phyloP scores from a whole-genome alignment of 139 green algal species.

The Picochlorum sp. region DNA sequence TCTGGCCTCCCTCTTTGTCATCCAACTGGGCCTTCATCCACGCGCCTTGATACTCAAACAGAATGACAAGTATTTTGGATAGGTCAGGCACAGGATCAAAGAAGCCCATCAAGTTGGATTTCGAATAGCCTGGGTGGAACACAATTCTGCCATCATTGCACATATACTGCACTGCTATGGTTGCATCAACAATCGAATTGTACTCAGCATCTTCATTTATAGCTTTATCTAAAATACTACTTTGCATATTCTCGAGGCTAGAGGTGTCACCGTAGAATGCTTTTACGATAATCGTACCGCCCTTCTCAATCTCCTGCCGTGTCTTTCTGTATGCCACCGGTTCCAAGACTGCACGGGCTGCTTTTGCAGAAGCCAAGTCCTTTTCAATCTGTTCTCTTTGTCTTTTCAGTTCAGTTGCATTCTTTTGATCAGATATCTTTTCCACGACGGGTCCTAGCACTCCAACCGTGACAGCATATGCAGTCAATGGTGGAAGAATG shows the following conservation, averaged over 20 bases:
- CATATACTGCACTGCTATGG: constrained; percentile 33
- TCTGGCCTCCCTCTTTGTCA: constrained; percentile 3
- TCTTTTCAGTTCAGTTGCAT: not conserved
- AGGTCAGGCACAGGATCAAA: constrained; percentile 26
- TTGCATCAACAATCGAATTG: constrained; percentile 32
- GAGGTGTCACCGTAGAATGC: constrained; percentile 30
- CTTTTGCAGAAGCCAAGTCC: not conserved
- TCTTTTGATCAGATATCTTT: not conserved
- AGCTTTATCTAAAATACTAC: not conserved
- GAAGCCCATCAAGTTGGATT: constrained; percentile 43
- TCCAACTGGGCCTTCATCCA: not conserved
- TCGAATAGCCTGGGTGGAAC: constrained; percentile 24
- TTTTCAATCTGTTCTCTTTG: not conserved
- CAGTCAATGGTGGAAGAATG: constrained; percentile 19
- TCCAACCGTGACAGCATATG: not conserved
- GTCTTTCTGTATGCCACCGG: constrained; percentile 29
- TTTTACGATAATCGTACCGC: constrained; percentile 29
- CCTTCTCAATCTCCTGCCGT: constrained; percentile 11
- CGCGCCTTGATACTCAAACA: constrained; percentile 8
- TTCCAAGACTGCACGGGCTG: constrained; percentile 15
- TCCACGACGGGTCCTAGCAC: constrained; percentile 23
- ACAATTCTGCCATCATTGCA: constrained; percentile 7
- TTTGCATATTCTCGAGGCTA: not conserved
- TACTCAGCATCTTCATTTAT: constrained; percentile 2
- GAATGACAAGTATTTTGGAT: constrained; percentile 30